Percentiles rank a stretch among this genome's conserved stretches.
phyloP scores from a whole-genome alignment of 768 basidiomycete species.

The Hypsizygus marmoreus region DNA sequence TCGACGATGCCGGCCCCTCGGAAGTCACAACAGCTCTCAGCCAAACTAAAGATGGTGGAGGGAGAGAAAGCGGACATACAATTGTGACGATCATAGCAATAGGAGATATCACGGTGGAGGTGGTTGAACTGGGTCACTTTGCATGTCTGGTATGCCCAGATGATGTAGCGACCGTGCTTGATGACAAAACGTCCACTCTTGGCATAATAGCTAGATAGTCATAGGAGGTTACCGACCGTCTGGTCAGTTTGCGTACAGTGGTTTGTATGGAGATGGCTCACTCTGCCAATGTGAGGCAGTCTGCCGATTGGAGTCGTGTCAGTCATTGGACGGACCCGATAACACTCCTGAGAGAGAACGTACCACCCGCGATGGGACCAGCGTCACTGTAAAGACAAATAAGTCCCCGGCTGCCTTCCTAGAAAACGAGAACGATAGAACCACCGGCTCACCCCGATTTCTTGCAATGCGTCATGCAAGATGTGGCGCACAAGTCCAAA shows the following conservation, averaged over 20 bases:
- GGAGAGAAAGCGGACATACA: neutral
- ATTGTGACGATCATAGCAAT: neutral
- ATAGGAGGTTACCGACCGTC: no score
- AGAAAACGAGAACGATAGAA: neutral
- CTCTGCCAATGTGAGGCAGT: neutral
- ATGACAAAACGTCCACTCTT: neutral
- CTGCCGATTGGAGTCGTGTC: no score
- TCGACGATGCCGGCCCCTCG: neutral
- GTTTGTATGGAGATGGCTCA: no score
- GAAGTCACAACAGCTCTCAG: neutral
- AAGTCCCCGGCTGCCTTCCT: neutral
- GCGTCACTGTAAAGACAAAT: neutral
- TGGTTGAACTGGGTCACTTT: neutral
- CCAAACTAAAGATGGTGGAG: neutral
- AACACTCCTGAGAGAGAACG: no score
- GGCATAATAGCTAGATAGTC: neutral
- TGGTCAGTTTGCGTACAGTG: no score
- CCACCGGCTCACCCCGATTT: neutral
- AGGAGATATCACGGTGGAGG: conserved; percentile 1
- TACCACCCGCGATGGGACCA: no score
- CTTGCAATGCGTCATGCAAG: neutral
- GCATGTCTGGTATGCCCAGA: conserved; percentile 1
- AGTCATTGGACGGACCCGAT: no score
- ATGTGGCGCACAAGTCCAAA: neutral
- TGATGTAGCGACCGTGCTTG: neutral